These are phyloP conservation scores for Myxozyma udenii DNA, from an alignment of 805 yeast species.

Conservation along the genomic window DNA sequence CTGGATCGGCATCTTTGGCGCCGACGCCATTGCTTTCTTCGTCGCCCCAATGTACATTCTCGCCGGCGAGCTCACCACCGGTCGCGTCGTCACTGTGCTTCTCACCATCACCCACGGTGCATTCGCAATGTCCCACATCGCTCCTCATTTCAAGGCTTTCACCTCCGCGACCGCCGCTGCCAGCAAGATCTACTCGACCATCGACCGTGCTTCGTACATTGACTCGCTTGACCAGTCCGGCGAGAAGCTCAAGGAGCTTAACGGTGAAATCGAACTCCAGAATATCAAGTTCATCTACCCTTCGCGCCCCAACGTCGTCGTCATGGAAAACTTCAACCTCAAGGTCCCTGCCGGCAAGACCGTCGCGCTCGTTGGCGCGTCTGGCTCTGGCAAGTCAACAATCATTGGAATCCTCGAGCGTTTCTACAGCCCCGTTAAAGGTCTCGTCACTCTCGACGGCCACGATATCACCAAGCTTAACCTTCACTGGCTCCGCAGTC, in stretches of 20 bases:
- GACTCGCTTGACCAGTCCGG: conserved; percentile 36
- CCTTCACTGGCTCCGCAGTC: conserved; percentile 66
- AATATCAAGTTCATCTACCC: conserved; percentile 89
- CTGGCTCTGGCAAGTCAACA: conserved; percentile 95
- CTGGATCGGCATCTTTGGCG: conserved; percentile 30
- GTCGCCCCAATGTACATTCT: conserved; percentile 32
- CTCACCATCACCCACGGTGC: conserved; percentile 45
- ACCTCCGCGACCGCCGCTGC: conserved; percentile 43
- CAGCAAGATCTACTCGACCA: conserved; percentile 41
- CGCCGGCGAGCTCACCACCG: conserved; percentile 26
- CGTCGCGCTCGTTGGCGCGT: conserved; percentile 93
- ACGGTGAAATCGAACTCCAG: conserved; percentile 73
- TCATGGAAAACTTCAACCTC: conserved; percentile 71
- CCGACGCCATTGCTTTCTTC: conserved; percentile 36
- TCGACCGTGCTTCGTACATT: conserved; percentile 42
- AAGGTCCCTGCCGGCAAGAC: conserved; percentile 83
- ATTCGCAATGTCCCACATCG: conserved; percentile 42
- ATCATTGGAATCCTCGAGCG: conserved; percentile 79
- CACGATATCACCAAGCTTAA: conserved; percentile 72
- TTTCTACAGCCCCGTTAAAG: conserved; percentile 76
- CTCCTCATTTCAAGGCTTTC: conserved; percentile 42
- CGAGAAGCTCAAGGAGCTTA: conserved; percentile 27
- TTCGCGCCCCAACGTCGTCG: conserved; percentile 71
- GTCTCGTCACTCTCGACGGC: conserved; percentile 78
- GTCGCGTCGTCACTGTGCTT: conserved; percentile 30